Evolutionary conservation across 352 stramenopile species (phyloP).

Genomic region (Phytophthora rubi): DNA sequence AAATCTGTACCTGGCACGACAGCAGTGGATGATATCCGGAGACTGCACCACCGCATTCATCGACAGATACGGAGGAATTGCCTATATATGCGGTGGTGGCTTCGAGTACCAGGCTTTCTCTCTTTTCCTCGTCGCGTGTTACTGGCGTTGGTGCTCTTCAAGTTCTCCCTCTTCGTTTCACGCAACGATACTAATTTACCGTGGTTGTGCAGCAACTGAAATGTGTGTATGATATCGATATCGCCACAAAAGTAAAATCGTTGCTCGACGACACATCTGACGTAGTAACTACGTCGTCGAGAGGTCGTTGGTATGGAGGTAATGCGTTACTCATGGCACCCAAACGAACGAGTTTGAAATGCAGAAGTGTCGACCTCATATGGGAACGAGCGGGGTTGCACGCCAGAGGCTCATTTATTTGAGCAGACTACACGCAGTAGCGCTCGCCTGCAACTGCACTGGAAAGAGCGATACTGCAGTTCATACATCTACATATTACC

Average conservation of each 20-base stretch:
- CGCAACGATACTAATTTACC: background rate
- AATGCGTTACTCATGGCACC: constrained; percentile 2
- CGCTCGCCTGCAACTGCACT: background rate
- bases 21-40: background rate
- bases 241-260: background rate
- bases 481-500: background rate
- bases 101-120: background rate
- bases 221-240: background rate
- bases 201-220: background rate
- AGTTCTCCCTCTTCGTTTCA: background rate
- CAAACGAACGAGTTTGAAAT: constrained; percentile 4
- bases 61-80: background rate
- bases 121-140: background rate
- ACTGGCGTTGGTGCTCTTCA: background rate
- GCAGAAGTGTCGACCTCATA: background rate
- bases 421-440: background rate
- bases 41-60: background rate
- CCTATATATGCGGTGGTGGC: background rate
- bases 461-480: constrained; percentile 3
- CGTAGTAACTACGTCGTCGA: background rate
- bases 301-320: constrained; percentile 6
- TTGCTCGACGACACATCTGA: too few relatives aligned
- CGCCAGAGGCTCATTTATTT: constrained; percentile 2
- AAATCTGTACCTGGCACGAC: background rate
- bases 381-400: background rate